Evolutionary conservation across 345 rosid species (phyloP).

Genomic region (Eutrema yunnanense): DNA sequence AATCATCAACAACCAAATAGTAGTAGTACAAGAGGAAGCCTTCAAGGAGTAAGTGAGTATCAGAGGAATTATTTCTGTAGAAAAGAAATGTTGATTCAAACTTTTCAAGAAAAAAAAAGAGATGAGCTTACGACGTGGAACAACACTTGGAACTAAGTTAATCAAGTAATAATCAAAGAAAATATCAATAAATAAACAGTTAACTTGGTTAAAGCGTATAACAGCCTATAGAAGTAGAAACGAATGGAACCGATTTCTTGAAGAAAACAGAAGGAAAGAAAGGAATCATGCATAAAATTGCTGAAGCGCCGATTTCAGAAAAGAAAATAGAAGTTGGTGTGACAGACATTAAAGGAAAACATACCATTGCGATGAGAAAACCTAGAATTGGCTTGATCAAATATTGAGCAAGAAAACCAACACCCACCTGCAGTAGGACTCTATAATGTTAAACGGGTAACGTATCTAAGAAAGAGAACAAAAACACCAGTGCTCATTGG

Average conservation of each 20-base stretch:
- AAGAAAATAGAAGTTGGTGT: background rate
- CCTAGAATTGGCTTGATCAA: conserved; percentile 86
- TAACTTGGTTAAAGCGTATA: background rate
- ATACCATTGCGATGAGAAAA: conserved; percentile 75
- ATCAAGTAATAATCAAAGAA: background rate
- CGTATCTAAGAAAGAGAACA: background rate
- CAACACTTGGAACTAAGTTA: background rate
- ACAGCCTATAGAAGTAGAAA: background rate
- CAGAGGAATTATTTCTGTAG: background rate
- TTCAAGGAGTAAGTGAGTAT: background rate
- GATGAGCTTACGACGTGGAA: background rate
- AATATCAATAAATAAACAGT: background rate
- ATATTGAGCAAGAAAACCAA: conserved; percentile 90
- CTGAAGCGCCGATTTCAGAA: background rate
- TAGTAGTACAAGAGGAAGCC: background rate
- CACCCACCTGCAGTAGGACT: conserved; percentile 75
- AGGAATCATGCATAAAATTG: background rate
- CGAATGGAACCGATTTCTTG: background rate
- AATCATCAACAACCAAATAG: conserved; percentile 14
- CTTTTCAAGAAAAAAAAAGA: background rate
- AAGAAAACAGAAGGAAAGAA: background rate
- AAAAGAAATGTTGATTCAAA: background rate
- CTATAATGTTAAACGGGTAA: background rate
- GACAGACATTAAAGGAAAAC: conserved; percentile 1
- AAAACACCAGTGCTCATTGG: background rate